Evolutionary conservation across 495 filamentous ascomycete genomes (phyloP).

Genomic region (Aspergillus asperescens): DNA sequence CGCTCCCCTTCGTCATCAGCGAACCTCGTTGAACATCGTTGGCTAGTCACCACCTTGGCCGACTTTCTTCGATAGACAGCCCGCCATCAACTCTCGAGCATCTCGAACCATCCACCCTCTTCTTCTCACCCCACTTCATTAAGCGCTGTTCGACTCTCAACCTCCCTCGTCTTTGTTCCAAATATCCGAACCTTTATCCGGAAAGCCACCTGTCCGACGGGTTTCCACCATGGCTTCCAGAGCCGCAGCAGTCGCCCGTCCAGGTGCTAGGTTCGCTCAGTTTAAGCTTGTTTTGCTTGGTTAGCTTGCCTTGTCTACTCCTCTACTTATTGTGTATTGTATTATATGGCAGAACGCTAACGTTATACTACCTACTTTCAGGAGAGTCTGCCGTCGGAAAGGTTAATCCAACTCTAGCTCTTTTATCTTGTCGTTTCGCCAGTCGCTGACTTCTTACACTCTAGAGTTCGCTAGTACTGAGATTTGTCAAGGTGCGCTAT

Average conservation of each 20-base stretch:
- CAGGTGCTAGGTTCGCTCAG: constrained; percentile 86
- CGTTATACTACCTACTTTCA: constrained; percentile 35
- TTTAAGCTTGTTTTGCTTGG: constrained; percentile 97
- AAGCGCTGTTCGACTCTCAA: background rate
- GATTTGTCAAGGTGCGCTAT: constrained; percentile 88
- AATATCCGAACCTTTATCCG: constrained; percentile 1
- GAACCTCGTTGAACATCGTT: constrained; percentile 6
- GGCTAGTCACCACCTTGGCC: background rate
- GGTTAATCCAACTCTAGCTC: constrained; percentile 47
- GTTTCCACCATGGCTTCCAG: constrained; percentile 66
- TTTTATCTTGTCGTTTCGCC: constrained; percentile 23
- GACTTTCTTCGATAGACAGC: constrained; percentile 4
- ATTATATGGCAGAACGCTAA: constrained; percentile 20
- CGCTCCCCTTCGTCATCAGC: constrained; percentile 26
- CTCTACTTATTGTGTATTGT: constrained; percentile 5
- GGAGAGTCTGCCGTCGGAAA: constrained; percentile 98
- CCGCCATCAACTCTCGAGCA: constrained; percentile 21
- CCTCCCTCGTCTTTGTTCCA: background rate
- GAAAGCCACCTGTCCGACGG: constrained; percentile 9
- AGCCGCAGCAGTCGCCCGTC: constrained; percentile 68
- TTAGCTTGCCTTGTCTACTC: constrained; percentile 37
- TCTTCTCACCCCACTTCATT: constrained; percentile 1
- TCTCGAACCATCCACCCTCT: constrained; percentile 9
- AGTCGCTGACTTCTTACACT: constrained; percentile 31
- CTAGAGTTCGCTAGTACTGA: constrained; percentile 91